These are phyloP conservation scores for Davidsoniella virescens DNA, from an alignment of 2,329 filamentous ascomycete genomes.

Conservation along the genomic window DNA sequence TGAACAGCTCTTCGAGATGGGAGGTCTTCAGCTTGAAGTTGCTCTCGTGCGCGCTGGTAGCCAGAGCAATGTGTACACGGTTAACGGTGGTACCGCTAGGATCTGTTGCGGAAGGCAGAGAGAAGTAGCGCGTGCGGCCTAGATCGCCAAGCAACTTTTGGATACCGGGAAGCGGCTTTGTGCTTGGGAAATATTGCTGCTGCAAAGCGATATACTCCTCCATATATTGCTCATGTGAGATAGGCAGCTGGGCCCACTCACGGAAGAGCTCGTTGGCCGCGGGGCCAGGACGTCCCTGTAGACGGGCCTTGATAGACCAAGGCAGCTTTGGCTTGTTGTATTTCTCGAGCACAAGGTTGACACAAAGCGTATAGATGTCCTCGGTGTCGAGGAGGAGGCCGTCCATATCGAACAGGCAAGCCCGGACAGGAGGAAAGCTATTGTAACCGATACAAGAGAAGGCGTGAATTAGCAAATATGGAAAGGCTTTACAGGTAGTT, in stretches of 20 bases:
- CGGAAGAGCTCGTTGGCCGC: conserved; percentile 41
- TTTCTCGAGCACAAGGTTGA: conserved; percentile 65
- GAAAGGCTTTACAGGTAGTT: no score
- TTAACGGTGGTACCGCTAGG: conserved; percentile 13
- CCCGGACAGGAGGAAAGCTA: conserved; percentile 65
- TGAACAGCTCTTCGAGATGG: conserved; percentile 42
- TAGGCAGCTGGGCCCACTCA: conserved; percentile 74
- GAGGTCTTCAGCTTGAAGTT: conserved; percentile 67
- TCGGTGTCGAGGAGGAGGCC: conserved; percentile 88
- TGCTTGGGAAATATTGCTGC: conserved; percentile 51
- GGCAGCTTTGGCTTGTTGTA: conserved; percentile 63
- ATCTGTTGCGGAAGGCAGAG: conserved; percentile 18
- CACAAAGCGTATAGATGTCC: conserved; percentile 70
- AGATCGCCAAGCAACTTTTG: conserved; percentile 48
- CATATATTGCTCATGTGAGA: conserved; percentile 52
- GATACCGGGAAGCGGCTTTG: conserved; percentile 68
- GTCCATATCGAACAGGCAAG: conserved; percentile 98
- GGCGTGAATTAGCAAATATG: neutral
- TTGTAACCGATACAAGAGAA: neutral
- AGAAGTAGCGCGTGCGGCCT: conserved; percentile 34
- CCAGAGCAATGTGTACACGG: conserved; percentile 65
- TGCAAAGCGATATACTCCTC: conserved; percentile 47
- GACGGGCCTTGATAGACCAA: conserved; percentile 83
- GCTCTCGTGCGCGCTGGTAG: conserved; percentile 55
- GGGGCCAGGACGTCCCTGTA: conserved; percentile 45